Percentiles rank a stretch among this genome's conserved stretches.
Evolutionary conservation across 2,329 filamentous ascomycete species (phyloP).

Genomic region (Emmonsiellopsis sp.): DNA sequence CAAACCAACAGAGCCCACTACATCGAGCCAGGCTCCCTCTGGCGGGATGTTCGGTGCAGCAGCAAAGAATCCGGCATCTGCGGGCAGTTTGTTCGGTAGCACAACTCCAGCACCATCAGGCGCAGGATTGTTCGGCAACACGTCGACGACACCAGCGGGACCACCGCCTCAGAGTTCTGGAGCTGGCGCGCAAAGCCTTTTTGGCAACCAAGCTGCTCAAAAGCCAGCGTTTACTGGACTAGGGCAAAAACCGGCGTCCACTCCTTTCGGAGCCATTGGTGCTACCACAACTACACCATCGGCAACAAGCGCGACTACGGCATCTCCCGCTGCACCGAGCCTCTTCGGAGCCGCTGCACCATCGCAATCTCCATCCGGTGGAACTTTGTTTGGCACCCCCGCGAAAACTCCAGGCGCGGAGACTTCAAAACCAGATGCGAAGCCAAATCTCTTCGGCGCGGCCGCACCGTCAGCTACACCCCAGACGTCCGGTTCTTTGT

Average conservation of each 20-base stretch:
- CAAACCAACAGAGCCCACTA: constrained; percentile 26
- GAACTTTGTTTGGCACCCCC: constrained; percentile 17
- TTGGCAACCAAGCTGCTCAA: constrained; percentile 16
- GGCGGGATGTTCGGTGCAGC: constrained; percentile 26
- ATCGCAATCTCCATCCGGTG: constrained; percentile 19
- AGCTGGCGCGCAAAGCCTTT: constrained; percentile 22
- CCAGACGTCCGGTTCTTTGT: constrained; percentile 9
- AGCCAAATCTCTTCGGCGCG: constrained; percentile 8
- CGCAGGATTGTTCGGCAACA: constrained; percentile 28
- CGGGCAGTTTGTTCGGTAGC: constrained; percentile 23
- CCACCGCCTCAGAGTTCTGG: constrained; percentile 31
- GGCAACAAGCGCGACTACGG: constrained; percentile 10
- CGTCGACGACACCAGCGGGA: constrained; percentile 43
- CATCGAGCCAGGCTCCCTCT: constrained; percentile 22
- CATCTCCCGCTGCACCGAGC: constrained; percentile 14
- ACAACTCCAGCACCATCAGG: constrained; percentile 30
- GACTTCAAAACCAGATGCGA: constrained; percentile 3
- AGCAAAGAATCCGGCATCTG: constrained; percentile 13
- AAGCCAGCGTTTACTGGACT: constrained; percentile 18
- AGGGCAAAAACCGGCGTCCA: background rate
- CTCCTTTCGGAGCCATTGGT: background rate
- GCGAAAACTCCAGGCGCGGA: constrained; percentile 2
- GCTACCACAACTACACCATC: constrained; percentile 18
- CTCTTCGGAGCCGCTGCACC: constrained; percentile 23
- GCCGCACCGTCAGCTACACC: constrained; percentile 12